Evolutionary conservation across 1,284 basidiomycete species (phyloP).

Genomic region (Melampsora occidentalis): DNA sequence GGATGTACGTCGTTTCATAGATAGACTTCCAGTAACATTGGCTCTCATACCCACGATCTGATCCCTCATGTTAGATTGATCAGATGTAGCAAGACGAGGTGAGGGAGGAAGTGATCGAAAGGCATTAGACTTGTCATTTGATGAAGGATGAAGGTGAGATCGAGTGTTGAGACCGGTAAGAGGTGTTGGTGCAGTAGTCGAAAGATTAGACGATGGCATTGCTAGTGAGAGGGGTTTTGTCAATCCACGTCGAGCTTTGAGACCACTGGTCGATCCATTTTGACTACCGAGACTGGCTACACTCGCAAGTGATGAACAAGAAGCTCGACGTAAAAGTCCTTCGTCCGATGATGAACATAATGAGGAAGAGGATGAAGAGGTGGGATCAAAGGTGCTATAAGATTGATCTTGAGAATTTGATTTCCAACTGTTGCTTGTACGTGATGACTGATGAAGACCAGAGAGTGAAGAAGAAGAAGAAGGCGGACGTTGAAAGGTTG

Average conservation of each 20-base stretch:
- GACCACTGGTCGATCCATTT: slow-evolving; percentile 8
- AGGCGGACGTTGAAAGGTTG: slow-evolving; percentile 45
- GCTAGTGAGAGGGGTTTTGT: slow-evolving; percentile 37
- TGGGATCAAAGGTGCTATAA: slow-evolving; percentile 44
- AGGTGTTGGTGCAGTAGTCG: not conserved
- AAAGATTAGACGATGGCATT: slow-evolving; percentile 2
- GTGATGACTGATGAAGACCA: slow-evolving; percentile 43
- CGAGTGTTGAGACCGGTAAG: not conserved
- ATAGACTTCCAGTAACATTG: slow-evolving; percentile 38
- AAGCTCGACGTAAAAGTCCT: slow-evolving; percentile 40
- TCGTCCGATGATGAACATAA: slow-evolving; percentile 46
- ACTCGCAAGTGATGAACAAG: slow-evolving; percentile 48
- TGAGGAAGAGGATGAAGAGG: slow-evolving; percentile 46
- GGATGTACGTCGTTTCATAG: slow-evolving; percentile 42
- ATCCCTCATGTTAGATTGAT: slow-evolving; percentile 2
- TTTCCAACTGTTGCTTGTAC: too few relatives aligned
- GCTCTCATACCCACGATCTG: slow-evolving; percentile 36
- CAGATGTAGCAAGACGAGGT: slow-evolving; percentile 17
- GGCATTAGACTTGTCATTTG: not conserved
- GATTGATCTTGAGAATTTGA: slow-evolving; percentile 44
- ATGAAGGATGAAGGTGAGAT: not conserved
- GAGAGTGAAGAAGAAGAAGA: slow-evolving; percentile 44
- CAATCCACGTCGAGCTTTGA: slow-evolving; percentile 40
- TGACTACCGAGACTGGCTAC: slow-evolving; percentile 47
- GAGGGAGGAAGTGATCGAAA: slow-evolving; percentile 40